phyloP scores from a whole-genome alignment of 441 rosid genomes.

The Eruca vesicaria region DNA sequence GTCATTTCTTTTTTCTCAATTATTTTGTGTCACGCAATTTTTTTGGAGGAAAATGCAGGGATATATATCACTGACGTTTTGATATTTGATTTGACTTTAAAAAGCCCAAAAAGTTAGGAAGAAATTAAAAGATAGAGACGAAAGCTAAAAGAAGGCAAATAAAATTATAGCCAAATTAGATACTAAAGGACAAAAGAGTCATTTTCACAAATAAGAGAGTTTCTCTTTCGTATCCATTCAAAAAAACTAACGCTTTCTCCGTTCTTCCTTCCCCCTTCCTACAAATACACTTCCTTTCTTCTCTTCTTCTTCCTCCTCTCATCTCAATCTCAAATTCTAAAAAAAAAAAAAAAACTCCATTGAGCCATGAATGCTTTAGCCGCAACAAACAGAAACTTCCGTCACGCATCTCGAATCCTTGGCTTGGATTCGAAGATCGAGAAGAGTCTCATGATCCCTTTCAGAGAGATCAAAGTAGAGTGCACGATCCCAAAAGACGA shows the following conservation, averaged over 20 bases:
- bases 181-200: conserved; percentile 8
- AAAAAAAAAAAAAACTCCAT: neutral
- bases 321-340: too few species aligned
- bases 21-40: neutral
- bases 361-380: conserved; percentile 83
- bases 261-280: too few species aligned
- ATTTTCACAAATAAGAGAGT: neutral
- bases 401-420: conserved; percentile 77
- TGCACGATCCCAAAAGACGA: conserved; percentile 87
- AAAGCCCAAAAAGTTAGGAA: neutral
- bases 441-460: conserved; percentile 84
- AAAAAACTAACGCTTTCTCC: too few species aligned
- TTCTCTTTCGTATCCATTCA: neutral
- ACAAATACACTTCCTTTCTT: too few species aligned
- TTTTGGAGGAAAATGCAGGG: neutral
- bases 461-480: conserved; percentile 93
- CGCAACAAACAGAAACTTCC: conserved; percentile 89
- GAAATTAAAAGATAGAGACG: neutral
- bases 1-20: too few species aligned
- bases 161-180: neutral
- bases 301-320: too few species aligned
- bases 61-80: neutral
- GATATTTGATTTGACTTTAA: conserved; percentile 5
- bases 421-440: conserved; percentile 90
- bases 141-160: too few species aligned